Evolutionary conservation across 1,284 basidiomycete genomes (phyloP).

Genomic region (Porodaedalea pini): DNA sequence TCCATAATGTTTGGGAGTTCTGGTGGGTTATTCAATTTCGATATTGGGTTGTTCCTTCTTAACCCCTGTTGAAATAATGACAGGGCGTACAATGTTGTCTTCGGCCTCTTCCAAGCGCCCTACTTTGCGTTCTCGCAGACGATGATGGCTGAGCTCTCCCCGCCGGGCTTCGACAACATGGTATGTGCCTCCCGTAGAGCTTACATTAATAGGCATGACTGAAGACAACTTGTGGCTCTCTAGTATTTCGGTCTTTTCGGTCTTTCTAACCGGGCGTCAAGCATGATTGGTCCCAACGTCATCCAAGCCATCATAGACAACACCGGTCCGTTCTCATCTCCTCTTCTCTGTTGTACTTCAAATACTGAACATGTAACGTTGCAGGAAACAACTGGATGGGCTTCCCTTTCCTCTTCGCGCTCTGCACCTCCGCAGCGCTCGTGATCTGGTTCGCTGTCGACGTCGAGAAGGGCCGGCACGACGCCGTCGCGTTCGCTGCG

Average conservation of each 20-base stretch:
- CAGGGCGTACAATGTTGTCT: conserved; percentile 77
- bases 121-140: conserved; percentile 85
- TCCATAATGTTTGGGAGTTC: conserved; percentile 84
- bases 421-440: conserved; percentile 60
- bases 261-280: conserved; percentile 76
- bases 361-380: conserved; percentile 10
- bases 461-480: conserved; percentile 60
- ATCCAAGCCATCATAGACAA: conserved; percentile 76
- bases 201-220: not conserved
- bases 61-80: not conserved
- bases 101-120: conserved; percentile 81
- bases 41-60: not conserved
- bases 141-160: conserved; percentile 83
- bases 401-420: conserved; percentile 78
- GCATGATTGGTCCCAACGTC: conserved; percentile 76
- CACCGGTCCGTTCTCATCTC: conserved; percentile 29
- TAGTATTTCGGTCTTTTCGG: conserved; percentile 83
- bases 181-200: conserved; percentile 30
- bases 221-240: not conserved
- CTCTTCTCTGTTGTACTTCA: not conserved
- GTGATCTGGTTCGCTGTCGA: conserved; percentile 75
- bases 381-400: conserved; percentile 73
- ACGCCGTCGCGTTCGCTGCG: conserved; percentile 45
- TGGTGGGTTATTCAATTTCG: conserved; percentile 42
- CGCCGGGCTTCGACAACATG: conserved; percentile 83